Evolutionary conservation across 78 protist genomes (phyloP), one percentile per base, ranked within the genome.

Genomic region (Cavenderia fasciculata): DNA sequence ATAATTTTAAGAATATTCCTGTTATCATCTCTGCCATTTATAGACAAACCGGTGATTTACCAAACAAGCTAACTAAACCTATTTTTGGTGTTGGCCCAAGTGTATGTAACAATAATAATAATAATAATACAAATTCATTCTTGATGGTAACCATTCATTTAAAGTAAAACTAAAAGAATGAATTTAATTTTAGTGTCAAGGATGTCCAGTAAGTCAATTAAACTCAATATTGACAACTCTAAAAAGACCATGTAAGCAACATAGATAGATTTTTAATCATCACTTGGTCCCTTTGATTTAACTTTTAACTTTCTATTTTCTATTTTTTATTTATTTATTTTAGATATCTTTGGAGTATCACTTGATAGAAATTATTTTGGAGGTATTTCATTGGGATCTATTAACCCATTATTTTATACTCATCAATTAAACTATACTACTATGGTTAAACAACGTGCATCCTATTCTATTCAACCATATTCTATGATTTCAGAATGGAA

Each of bases 1-100:
- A 82, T 82, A 65, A 82, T 82, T 68, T 68, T 82, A 82, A 82
- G 33, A 82, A 82, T 68, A 68, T 82, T 7, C 89, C 89, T 18
- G 72, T 68, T 44, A 43, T 68, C 4, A 68, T 82, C 0, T 0
- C 89, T 19, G 65, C 78, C 29, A 82, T 82, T 29, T 82, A 82
- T 68, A 25, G 78, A 68, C 88, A 78, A 78, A 27, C 40, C 4
- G 49, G 11, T 43, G 68, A 72, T 2, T 6, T n/a, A 6, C 4
- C 36, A 41, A 2, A n/a, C n/a, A n/a, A 40, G 18, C 27, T 65
- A 31, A 52, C 1, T 11, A 44, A 70, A 54, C 78, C 78, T 14
- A 68, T 82, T n/a, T 68, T 82, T 40, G 89, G 89, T 31, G 77
- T 82, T 56, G 89, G 89, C 41, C 89, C 89, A 65, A 82, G 59